phyloP scores from a whole-genome alignment of 441 rosid species.

The Jatropha podagrica region DNA sequence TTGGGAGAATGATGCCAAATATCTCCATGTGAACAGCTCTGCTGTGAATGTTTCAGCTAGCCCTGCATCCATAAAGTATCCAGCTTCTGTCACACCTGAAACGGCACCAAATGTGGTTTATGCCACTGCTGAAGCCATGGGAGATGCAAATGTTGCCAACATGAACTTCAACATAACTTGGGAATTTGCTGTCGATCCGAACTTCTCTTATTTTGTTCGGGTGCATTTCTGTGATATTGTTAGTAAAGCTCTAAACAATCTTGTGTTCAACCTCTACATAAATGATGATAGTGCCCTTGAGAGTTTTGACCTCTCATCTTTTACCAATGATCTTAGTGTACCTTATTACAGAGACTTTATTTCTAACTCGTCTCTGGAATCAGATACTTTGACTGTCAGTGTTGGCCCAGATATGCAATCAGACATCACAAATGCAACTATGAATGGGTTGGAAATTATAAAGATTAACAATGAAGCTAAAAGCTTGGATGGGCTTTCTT shows the following conservation, averaged over 20 bases:
- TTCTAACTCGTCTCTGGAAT: constrained; percentile 52
- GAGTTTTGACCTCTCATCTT: constrained; percentile 68
- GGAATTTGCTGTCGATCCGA: constrained; percentile 69
- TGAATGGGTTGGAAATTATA: constrained; percentile 91
- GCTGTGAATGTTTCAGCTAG: constrained; percentile 56
- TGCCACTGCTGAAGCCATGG: constrained; percentile 89
- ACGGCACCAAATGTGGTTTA: constrained; percentile 88
- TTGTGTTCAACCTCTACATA: constrained; percentile 78
- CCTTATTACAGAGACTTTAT: constrained; percentile 82
- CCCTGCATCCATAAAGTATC: constrained; percentile 66
- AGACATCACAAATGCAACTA: constrained; percentile 58
- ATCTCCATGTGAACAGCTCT: constrained; percentile 82
- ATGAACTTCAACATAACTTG: constrained; percentile 85
- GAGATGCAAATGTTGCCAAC: constrained; percentile 63
- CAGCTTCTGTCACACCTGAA: constrained; percentile 44
- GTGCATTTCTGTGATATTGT: constrained; percentile 85
- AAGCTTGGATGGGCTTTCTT: constrained; percentile 69
- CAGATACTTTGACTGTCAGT: constrained; percentile 61
- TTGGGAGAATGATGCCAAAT: constrained; percentile 81
- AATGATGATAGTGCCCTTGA: constrained; percentile 67
- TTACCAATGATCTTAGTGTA: constrained; percentile 45
- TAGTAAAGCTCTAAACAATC: constrained; percentile 62
- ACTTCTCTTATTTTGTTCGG: constrained; percentile 80
- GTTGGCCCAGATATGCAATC: constrained; percentile 78
- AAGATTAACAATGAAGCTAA: constrained; percentile 74